Evolutionary conservation across 306 rosid genomes (phyloP).

Genomic region (Rosa rugosa): DNA sequence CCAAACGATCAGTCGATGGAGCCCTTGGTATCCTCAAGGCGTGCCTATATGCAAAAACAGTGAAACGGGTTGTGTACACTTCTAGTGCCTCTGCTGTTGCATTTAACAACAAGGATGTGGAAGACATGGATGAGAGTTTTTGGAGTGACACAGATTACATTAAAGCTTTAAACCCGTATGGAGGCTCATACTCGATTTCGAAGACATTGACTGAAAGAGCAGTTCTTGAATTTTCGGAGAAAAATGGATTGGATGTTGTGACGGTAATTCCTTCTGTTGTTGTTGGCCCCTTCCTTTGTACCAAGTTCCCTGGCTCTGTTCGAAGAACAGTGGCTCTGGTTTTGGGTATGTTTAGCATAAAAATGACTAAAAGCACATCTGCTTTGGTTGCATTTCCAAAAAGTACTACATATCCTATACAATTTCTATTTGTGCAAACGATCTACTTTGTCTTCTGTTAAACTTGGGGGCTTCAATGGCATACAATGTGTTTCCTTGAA

Average conservation of each 20-base stretch:
- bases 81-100: slow-evolving; percentile 43
- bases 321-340: background rate
- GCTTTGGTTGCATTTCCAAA: background rate
- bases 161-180: slow-evolving; percentile 8
- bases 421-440: too few relatives aligned
- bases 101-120: background rate
- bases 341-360: slow-evolving; percentile 29
- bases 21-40: slow-evolving; percentile 52
- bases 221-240: slow-evolving; percentile 52
- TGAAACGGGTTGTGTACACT: slow-evolving; percentile 67
- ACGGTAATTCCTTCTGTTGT: slow-evolving; percentile 49
- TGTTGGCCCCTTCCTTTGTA: slow-evolving; percentile 66
- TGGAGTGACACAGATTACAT: slow-evolving; percentile 47
- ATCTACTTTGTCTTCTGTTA: background rate
- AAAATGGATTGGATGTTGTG: slow-evolving; percentile 55
- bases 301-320: slow-evolving; percentile 47
- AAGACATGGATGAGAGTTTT: slow-evolving; percentile 45
- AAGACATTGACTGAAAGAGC: slow-evolving; percentile 62
- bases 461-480: background rate
- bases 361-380: background rate
- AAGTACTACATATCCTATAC: too few relatives aligned
- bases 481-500: background rate
- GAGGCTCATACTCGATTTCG: slow-evolving; percentile 39
- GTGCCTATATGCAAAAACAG: slow-evolving; percentile 40
- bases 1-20: slow-evolving; percentile 50